A percentile compares a stretch with the other conserved stretches of the same genome.
phyloP scores from a whole-genome alignment of 805 yeast genomes.

The Ogataea dorogensis region DNA sequence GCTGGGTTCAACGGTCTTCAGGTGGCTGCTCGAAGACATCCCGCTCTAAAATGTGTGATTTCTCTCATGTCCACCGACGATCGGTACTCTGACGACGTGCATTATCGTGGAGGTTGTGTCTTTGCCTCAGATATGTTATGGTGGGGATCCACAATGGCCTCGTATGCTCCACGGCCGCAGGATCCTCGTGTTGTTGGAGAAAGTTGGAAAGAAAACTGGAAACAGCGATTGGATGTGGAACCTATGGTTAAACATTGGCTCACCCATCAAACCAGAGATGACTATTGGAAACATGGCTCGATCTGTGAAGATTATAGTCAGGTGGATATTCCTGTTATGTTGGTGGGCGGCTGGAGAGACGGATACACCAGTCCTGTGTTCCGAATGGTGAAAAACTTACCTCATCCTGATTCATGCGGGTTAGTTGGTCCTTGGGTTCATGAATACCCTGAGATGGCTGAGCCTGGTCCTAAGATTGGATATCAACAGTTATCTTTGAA shows the following conservation, averaged over 20 bases:
- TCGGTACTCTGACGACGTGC: constrained; percentile 48
- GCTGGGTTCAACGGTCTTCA: constrained; percentile 48
- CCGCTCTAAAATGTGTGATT: constrained; percentile 43
- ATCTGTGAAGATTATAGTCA: constrained; percentile 40
- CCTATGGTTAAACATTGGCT: constrained; percentile 45
- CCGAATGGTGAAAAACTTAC: constrained; percentile 41
- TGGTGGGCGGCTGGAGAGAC: constrained; percentile 49
- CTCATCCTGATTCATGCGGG: constrained; percentile 38
- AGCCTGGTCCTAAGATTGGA: constrained; percentile 44
- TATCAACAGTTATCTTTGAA: constrained; percentile 40
- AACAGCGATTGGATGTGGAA: constrained; percentile 35
- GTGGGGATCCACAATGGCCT: constrained; percentile 50
- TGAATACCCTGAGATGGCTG: constrained; percentile 48
- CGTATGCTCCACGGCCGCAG: constrained; percentile 45
- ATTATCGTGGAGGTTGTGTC: constrained; percentile 46
- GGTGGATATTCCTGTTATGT: constrained; percentile 43
- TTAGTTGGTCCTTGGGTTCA: constrained; percentile 50
- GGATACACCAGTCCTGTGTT: constrained; percentile 46
- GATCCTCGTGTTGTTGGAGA: constrained; percentile 42
- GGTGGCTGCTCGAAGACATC: constrained; percentile 46
- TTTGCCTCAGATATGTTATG: constrained; percentile 47
- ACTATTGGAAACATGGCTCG: constrained; percentile 49
- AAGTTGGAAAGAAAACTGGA: constrained; percentile 42
- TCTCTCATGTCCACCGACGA: constrained; percentile 48
- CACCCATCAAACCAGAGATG: constrained; percentile 44